phyloP scores from a whole-genome alignment of 495 filamentous ascomycete genomes.

The Platismatia glauca region DNA sequence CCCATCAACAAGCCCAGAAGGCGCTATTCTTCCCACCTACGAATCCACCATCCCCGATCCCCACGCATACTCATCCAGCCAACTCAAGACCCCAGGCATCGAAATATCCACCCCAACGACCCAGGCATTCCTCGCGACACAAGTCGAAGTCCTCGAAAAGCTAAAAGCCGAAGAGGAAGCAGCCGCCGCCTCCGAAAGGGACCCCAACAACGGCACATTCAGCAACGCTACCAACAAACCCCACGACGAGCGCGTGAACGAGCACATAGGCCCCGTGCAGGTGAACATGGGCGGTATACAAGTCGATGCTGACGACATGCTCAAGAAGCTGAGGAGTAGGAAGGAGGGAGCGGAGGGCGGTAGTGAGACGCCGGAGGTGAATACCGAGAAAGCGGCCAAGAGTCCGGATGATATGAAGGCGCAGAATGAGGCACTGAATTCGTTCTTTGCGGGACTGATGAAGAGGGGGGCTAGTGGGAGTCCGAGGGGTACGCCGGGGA shows the following conservation, averaged over 20 bases:
- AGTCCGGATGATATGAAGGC: slow-evolving; percentile 46
- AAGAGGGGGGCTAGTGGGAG: slow-evolving; percentile 37
- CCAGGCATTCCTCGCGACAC: slow-evolving; percentile 66
- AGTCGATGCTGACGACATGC: slow-evolving; percentile 91
- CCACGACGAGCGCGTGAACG: slow-evolving; percentile 51
- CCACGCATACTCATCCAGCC: slow-evolving; percentile 26
- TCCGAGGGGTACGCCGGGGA: slow-evolving; percentile 19
- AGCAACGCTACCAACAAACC: slow-evolving; percentile 9
- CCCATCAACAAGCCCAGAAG: slow-evolving; percentile 25
- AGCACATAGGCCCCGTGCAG: slow-evolving; percentile 91
- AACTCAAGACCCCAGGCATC: slow-evolving; percentile 40
- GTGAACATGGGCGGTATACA: slow-evolving; percentile 98
- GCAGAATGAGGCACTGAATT: slow-evolving; percentile 57
- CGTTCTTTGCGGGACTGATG: slow-evolving; percentile 59
- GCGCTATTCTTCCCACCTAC: slow-evolving; percentile 60
- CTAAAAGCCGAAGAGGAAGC: slow-evolving; percentile 49
- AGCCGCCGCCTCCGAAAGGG: slow-evolving; percentile 24
- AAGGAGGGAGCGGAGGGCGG: slow-evolving; percentile 3
- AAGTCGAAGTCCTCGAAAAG: slow-evolving; percentile 64
- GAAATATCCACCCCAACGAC: slow-evolving; percentile 70
- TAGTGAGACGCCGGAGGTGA: slow-evolving; percentile 11
- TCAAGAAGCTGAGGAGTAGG: slow-evolving; percentile 63
- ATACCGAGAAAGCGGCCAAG: slow-evolving; percentile 16
- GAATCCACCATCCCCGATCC: slow-evolving; percentile 72
- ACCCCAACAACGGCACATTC: slow-evolving; percentile 26